phyloP scores from a whole-genome alignment of 2,329 filamentous ascomycete species.

The Cryphonectria parasitica region DNA sequence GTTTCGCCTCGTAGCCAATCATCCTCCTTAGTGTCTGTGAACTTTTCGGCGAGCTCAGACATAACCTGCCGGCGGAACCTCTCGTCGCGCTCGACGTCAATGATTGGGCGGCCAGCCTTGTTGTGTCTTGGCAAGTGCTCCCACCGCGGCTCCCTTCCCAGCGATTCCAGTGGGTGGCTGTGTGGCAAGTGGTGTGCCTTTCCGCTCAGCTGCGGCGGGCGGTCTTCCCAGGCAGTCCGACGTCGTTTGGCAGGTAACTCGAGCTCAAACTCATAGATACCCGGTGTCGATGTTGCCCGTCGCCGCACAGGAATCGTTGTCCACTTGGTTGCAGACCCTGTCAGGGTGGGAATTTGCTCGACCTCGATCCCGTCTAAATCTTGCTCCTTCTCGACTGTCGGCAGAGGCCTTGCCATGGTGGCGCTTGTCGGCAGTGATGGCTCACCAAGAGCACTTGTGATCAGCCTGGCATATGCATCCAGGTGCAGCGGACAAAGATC shows the following conservation, averaged over 20 bases:
- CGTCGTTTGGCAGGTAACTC: constrained; percentile 23
- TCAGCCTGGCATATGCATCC: constrained; percentile 22
- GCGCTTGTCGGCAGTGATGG: not conserved
- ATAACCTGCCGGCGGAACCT: constrained; percentile 26
- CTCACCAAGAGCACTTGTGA: constrained; percentile 23
- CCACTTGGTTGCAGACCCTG: constrained; percentile 26
- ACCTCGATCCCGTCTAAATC: constrained; percentile 16
- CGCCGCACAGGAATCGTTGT: constrained; percentile 24
- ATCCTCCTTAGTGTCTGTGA: constrained; percentile 28
- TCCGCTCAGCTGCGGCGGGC: not conserved
- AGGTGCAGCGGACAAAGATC: constrained; percentile 25
- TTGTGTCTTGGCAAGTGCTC: not conserved
- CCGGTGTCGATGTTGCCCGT: constrained; percentile 26
- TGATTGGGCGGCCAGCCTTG: not conserved
- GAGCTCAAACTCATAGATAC: constrained; percentile 27
- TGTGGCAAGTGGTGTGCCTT: not conserved
- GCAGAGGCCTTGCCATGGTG: constrained; percentile 2
- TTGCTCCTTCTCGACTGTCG: constrained; percentile 4
- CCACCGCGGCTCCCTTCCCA: not conserved
- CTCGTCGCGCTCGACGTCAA: constrained; percentile 21
- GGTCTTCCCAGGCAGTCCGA: constrained; percentile 5
- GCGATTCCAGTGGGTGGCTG: not conserved
- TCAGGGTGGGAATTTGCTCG: not conserved
- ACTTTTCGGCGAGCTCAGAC: constrained; percentile 20
- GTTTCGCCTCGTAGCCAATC: constrained; percentile 28